Base-by-base conservation (phyloP, 2,329 filamentous ascomycete species). In the Sporothrix variecibatus region DNA sequence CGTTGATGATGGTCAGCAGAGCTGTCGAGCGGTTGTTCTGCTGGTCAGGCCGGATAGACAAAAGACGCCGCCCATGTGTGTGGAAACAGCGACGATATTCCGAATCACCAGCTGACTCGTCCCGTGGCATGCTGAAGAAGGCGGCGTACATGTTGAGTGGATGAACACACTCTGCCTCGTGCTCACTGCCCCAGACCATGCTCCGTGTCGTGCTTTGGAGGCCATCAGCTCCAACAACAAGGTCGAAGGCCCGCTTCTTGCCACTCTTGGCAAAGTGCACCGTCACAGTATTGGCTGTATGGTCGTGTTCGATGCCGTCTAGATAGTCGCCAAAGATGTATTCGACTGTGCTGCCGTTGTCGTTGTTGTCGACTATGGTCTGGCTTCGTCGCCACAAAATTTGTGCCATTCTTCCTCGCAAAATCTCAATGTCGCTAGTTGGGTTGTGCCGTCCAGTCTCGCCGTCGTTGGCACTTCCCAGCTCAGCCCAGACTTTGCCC, bases 181-280 rank as follows among this genome's bases (percentile, higher is more conserved):
- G 77, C 3, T 78, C 78, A 9, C 77, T 73, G 11, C 80, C 80
- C 76, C 82, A 78, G 5, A 84, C 80, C 56, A 81, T 78, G n/a
- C 79, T 81, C 9, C 86, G 82, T n/a, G 86, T 84, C 40, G 82
- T 82, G 3, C 86, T 89, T 9, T 83, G 82, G 46, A 86, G 84
- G 0, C 88, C 88, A 76, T 90, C 88, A 3, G 87, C 87, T 12
- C 85, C 87, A 60, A 90, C 83, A 0, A 90, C 80, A 0, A 90
- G 75, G 77, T 90, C 87, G 75, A 83, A 90, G 0, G 77, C 78
- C 7, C 81, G 80, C 2, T 74, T 79, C 3, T 79, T 76, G 0
- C 86, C 86, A 73, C 76, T 74, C 46, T 87, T 83, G 0, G 83
- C 83, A 72, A 90, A 85, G 3, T 76, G 80, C 2, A 82, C 82